Evolutionary conservation across 495 filamentous ascomycete species (phyloP).

Genomic region (Massariosphaeria phaeospora): DNA sequence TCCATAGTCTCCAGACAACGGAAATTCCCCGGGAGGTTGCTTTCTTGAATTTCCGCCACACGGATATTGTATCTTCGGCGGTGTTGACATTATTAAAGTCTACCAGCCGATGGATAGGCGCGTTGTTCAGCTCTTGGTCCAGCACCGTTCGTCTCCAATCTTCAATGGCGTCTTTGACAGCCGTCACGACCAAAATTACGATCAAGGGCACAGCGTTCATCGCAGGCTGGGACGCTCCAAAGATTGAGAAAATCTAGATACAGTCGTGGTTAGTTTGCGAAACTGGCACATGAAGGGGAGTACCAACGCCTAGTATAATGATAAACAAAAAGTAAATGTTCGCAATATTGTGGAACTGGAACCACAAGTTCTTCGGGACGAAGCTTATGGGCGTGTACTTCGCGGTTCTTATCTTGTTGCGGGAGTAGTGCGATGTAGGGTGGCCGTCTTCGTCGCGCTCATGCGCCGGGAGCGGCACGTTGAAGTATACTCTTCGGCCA

Average conservation of each 20-base stretch:
- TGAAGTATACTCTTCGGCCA: slow-evolving; percentile 71
- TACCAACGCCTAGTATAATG: slow-evolving; percentile 85
- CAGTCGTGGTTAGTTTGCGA: slow-evolving; percentile 9
- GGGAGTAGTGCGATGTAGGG: slow-evolving; percentile 61
- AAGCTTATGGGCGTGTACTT: slow-evolving; percentile 97
- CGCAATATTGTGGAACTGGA: slow-evolving; percentile 97
- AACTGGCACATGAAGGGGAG: slow-evolving; percentile 4
- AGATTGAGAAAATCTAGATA: slow-evolving; percentile 88
- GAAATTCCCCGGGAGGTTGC: slow-evolving; percentile 64
- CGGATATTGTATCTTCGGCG: slow-evolving; percentile 72
- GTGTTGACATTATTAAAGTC: slow-evolving; percentile 94
- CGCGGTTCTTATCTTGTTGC: slow-evolving; percentile 96
- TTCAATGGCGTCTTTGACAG: slow-evolving; percentile 95
- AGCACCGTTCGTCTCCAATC: slow-evolving; percentile 90
- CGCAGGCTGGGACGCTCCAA: slow-evolving; percentile 85
- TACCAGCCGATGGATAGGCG: slow-evolving; percentile 81
- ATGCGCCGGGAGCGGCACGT: slow-evolving; percentile 70
- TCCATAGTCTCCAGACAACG: slow-evolving; percentile 53
- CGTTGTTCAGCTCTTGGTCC: slow-evolving; percentile 94
- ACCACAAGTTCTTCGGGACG: slow-evolving; percentile 93
- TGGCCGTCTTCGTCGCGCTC: slow-evolving; percentile 79
- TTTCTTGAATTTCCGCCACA: slow-evolving; percentile 92
- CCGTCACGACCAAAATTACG: slow-evolving; percentile 86
- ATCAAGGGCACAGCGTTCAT: slow-evolving; percentile 89
- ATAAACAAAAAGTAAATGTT: slow-evolving; percentile 98